These are phyloP conservation scores for Neocatenulostroma microsporum DNA, from an alignment of 2,329 filamentous ascomycete species.

Conservation along the genomic window DNA sequence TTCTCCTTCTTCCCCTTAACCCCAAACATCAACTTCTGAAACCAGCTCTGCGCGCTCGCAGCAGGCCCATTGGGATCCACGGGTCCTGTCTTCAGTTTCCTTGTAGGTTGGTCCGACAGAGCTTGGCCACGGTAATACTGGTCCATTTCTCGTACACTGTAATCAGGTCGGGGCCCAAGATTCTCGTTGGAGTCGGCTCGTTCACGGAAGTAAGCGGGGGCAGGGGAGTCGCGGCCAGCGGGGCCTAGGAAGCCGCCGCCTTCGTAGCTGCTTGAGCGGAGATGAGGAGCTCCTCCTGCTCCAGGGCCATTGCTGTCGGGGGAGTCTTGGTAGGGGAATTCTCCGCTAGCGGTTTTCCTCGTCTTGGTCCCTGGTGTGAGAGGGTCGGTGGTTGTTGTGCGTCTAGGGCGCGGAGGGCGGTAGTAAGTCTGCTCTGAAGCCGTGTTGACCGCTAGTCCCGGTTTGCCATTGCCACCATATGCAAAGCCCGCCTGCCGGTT, in stretches of 20 bases:
- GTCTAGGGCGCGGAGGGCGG: constrained; percentile 67
- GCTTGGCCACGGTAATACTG: constrained; percentile 94
- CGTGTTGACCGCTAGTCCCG: constrained; percentile 7
- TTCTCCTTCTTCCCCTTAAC: constrained; percentile 67
- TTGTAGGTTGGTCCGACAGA: constrained; percentile 68
- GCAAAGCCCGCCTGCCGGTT: constrained; percentile 9
- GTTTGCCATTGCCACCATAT: constrained; percentile 9
- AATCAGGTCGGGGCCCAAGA: constrained; percentile 59
- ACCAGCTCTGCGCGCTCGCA: constrained; percentile 82
- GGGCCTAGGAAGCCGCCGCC: constrained; percentile 14
- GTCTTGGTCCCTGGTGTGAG: constrained; percentile 36
- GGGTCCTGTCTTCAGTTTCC: constrained; percentile 85
- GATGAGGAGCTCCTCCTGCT: constrained; percentile 22
- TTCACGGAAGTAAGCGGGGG: constrained; percentile 47
- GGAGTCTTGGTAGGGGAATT: constrained; percentile 38
- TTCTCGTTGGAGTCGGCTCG: constrained; percentile 48
- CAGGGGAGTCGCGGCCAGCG: constrained; percentile 32
- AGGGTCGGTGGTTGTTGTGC: constrained; percentile 54
- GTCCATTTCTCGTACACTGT: constrained; percentile 88
- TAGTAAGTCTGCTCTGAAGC: constrained; percentile 62
- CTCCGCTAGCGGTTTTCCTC: constrained; percentile 34
- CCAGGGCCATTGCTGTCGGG: constrained; percentile 30
- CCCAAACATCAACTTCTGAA: constrained; percentile 59
- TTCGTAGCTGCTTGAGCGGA: constrained; percentile 21
- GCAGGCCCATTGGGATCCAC: constrained; percentile 90